These are phyloP conservation scores for Trichomonas gallinae DNA, from an alignment of 208 protist genomes.

Conservation along the genomic window DNA sequence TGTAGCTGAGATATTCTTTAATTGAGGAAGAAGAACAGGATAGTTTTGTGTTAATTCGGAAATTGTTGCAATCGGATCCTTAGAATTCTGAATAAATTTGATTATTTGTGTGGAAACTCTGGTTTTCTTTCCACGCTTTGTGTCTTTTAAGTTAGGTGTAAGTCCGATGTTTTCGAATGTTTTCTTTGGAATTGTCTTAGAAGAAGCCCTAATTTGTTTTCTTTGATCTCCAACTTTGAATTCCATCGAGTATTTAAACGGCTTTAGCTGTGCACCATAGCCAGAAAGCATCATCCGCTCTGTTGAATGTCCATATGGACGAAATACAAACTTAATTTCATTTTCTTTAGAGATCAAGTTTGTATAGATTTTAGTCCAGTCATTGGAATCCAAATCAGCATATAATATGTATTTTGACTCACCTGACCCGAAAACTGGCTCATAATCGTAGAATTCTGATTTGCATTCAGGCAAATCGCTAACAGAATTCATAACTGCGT, in stretches of 20 bases:
- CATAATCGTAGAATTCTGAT: neutral
- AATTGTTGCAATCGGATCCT: neutral
- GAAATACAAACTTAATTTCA: neutral
- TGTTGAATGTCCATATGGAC: neutral
- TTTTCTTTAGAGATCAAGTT: neutral
- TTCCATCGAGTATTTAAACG: constrained; percentile 20
- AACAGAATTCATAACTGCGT: neutral
- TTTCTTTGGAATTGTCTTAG: neutral
- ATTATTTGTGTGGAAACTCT: neutral
- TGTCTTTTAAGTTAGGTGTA: neutral
- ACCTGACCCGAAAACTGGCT: neutral
- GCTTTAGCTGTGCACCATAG: neutral
- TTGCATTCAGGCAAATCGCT: neutral
- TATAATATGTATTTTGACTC: neutral
- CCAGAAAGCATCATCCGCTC: neutral
- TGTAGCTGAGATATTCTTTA: neutral
- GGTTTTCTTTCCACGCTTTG: neutral
- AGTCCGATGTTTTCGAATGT: neutral
- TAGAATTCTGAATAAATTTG: neutral
- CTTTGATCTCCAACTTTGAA: neutral
- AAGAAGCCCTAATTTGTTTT: neutral
- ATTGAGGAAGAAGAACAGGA: neutral
- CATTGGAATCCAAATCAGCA: neutral
- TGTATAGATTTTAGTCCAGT: neutral
- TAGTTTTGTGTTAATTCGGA: neutral